phyloP scores from a whole-genome alignment of 2,329 filamentous ascomycete genomes.

The Xylaria sp. region DNA sequence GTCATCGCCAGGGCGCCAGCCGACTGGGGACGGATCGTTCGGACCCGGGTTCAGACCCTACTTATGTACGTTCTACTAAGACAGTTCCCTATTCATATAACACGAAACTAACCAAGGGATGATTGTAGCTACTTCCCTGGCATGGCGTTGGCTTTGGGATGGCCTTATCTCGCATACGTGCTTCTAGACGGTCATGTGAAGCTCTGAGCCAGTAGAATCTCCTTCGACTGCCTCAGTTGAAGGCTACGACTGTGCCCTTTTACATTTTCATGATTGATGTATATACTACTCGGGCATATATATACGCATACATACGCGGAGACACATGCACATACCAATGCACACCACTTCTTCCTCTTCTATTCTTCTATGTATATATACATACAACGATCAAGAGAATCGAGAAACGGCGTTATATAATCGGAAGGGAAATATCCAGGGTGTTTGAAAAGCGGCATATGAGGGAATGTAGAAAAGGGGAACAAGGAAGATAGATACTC shows the following conservation, averaged over 20 bases:
- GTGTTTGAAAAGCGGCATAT: neutral
- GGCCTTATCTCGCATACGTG: constrained; percentile 49
- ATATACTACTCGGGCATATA: no score
- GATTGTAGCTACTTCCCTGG: constrained; percentile 53
- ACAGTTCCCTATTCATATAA: neutral
- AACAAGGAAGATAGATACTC: neutral
- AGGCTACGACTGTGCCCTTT: neutral
- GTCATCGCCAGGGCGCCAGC: constrained; percentile 19
- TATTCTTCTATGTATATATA: constrained; percentile 33
- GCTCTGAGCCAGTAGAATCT: neutral
- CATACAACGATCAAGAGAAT: neutral
- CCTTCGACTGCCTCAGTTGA: neutral
- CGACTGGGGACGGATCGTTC: constrained; percentile 55
- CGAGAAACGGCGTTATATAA: constrained; percentile 22
- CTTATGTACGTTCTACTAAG: constrained; percentile 50
- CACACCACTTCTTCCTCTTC: constrained; percentile 1
- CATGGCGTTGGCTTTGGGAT: constrained; percentile 52
- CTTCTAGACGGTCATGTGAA: constrained; percentile 40
- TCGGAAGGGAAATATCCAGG: constrained; percentile 21
- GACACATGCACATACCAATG: neutral
- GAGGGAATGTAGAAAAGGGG: neutral
- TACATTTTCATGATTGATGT: no score
- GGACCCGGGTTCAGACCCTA: constrained; percentile 47
- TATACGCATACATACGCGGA: no score
- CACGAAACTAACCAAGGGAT: neutral